phyloP scores from a whole-genome alignment of 2,329 filamentous ascomycete species.

The Helotiales sp. region DNA sequence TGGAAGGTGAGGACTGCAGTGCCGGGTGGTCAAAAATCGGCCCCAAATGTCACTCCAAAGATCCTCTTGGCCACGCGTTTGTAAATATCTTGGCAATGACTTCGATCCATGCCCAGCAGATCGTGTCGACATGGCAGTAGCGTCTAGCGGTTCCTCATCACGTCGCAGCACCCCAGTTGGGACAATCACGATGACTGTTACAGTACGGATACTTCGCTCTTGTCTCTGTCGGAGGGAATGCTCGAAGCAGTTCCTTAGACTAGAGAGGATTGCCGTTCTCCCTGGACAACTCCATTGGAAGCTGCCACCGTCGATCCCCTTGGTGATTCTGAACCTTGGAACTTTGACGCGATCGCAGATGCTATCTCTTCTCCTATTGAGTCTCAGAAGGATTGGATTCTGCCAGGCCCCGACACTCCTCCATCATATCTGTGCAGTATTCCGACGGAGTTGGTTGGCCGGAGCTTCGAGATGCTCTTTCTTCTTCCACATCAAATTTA shows the following conservation, averaged over 20 bases:
- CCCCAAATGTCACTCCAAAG: constrained; percentile 15
- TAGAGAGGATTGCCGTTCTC: neutral
- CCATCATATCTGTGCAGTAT: no score
- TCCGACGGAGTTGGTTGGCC: no score
- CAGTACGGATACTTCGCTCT: constrained; percentile 26
- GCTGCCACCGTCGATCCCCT: constrained; percentile 18
- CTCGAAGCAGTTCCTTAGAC: constrained; percentile 22
- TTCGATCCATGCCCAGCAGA: no score
- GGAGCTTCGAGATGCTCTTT: no score
- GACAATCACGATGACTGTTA: constrained; percentile 21
- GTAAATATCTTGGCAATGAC: constrained; percentile 24
- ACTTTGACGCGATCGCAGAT: constrained; percentile 18
- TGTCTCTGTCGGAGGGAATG: constrained; percentile 22
- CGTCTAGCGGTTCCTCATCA: constrained; percentile 17
- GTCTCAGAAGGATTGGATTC: no score
- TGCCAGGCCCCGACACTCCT: no score
- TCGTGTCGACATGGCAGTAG: constrained; percentile 20
- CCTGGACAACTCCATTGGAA: constrained; percentile 14
- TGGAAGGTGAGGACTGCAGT: constrained; percentile 16
- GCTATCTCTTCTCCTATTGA: constrained; percentile 24
- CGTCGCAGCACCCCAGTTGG: neutral
- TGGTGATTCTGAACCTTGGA: constrained; percentile 23
- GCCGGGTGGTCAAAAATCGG: constrained; percentile 17
- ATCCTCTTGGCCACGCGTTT: constrained; percentile 13
- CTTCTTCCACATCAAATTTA: no score